Percentiles rank a stretch among this genome's conserved stretches.
Evolutionary conservation across 352 stramenopile genomes (phyloP).

Genomic region (Pythium apleroticum): DNA sequence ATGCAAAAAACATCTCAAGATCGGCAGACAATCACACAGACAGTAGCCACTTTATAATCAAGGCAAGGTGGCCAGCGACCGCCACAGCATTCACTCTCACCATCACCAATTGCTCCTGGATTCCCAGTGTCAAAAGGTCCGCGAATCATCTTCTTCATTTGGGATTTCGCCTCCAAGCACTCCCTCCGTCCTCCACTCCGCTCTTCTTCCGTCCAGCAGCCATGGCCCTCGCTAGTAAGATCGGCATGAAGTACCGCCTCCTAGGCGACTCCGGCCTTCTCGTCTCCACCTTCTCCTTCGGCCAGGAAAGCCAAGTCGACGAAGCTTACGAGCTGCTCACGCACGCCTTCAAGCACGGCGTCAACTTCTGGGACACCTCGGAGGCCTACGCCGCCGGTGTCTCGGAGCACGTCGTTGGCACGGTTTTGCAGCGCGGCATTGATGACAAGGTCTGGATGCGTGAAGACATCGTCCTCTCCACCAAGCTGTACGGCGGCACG

Average conservation of each 20-base stretch:
- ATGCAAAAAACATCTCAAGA: too few species aligned
- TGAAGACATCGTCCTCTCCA: slow-evolving; percentile 57
- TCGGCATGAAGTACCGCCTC: slow-evolving; percentile 30
- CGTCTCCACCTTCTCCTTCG: slow-evolving; percentile 24
- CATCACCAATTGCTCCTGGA: too few species aligned
- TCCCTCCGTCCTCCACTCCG: too few species aligned
- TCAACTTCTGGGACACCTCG: slow-evolving; percentile 67
- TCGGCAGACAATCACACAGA: too few species aligned
- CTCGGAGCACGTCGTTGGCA: slow-evolving; percentile 38
- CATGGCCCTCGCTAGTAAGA: too few species aligned
- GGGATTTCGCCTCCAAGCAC: too few species aligned
- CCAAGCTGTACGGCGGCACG: slow-evolving; percentile 58
- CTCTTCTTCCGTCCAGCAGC: too few species aligned
- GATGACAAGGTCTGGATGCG: slow-evolving; percentile 28
- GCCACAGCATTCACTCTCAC: too few species aligned
- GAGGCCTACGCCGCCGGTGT: slow-evolving; percentile 39
- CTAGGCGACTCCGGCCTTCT: slow-evolving; percentile 29
- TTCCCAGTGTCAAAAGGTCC: too few species aligned
- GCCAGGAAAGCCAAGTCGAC: slow-evolving; percentile 12
- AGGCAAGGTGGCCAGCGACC: too few species aligned
- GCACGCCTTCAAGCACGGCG: slow-evolving; percentile 24
- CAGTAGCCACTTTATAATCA: too few species aligned
- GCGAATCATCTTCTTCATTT: too few species aligned
- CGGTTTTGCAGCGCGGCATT: slow-evolving; percentile 33
- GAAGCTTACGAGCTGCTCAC: slow-evolving; percentile 15